A percentile compares a stretch with the other conserved stretches of the same genome.
phyloP scores from a whole-genome alignment of 2,329 filamentous ascomycete species.

The Monosporascus sp. region DNA sequence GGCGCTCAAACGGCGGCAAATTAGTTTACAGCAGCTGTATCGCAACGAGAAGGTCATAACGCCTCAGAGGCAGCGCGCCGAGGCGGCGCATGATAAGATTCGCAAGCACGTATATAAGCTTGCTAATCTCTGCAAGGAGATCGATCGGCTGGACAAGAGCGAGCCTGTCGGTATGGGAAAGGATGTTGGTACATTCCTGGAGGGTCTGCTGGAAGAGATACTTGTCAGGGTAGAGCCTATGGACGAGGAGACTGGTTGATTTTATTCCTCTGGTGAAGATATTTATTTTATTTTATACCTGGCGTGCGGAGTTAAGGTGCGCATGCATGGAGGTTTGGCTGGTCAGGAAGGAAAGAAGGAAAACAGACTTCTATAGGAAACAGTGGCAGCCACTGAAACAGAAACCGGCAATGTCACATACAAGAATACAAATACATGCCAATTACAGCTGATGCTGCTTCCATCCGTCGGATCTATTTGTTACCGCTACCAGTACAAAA shows the following conservation, averaged over 20 bases:
- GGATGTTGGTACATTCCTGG: conserved; percentile 81
- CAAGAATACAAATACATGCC: too few relatives aligned
- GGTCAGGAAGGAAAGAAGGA: too few relatives aligned
- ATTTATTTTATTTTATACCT: too few relatives aligned
- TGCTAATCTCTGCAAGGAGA: conserved; percentile 77
- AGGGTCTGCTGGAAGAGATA: conserved; percentile 90
- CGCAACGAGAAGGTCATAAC: conserved; percentile 44
- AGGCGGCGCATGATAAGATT: conserved; percentile 75
- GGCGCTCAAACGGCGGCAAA: conserved; percentile 74
- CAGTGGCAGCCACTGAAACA: too few relatives aligned
- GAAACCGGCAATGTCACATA: too few relatives aligned
- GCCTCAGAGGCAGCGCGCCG: conserved; percentile 62
- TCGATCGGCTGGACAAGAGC: conserved; percentile 81
- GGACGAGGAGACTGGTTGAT: conserved; percentile 52
- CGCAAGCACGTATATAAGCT: conserved; percentile 77
- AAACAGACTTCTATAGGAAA: too few relatives aligned
- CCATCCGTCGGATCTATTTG: too few relatives aligned
- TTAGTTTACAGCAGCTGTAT: conserved; percentile 50
- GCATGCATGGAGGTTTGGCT: too few relatives aligned
- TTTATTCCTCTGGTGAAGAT: too few relatives aligned
- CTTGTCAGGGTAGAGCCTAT: conserved; percentile 85
- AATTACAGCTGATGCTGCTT: too few relatives aligned
- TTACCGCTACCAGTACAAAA: too few relatives aligned
- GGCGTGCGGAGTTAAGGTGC: too few relatives aligned
- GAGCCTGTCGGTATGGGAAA: conserved; percentile 92